Evolutionary conservation across 768 basidiomycete genomes (phyloP), one percentile per base, ranked within the genome.

Genomic region (Russula foetens): DNA sequence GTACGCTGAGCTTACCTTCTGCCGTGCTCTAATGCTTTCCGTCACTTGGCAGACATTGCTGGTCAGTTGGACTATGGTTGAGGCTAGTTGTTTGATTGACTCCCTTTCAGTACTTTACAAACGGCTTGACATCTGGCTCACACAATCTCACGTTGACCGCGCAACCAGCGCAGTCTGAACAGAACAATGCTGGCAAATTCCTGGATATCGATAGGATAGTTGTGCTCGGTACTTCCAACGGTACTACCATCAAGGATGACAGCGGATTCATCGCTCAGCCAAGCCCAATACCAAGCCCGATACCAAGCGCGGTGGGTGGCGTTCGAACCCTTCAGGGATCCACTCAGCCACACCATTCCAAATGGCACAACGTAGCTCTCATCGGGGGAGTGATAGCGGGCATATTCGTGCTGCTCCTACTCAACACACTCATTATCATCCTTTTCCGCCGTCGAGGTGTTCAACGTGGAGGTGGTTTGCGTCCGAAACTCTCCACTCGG

Each of bases 121-220:
- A 71, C 62, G 70, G 72, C 56, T 68, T 81, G 21, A 75, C 73
- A 29, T 39, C 72, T 8, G 72, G 72, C 11, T 64, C 69, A 35
- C 81, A 82, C 62, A 71, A 67, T 21, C 58, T 82, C 23, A 71
- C 69, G 1, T 61, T 81, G 35, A 70, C 76, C 45, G 69, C 74
- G 43, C 64, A 72, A 59, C 65, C 71, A 28, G 12, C 33, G 15
- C 53, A 63, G 7, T 23, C 19, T 12, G 52, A 51, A 7, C 38
- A 53, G 15, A 15, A 49, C 26, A 41, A 53, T 23, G 57, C 54
- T 7, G 43, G 57, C 29, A 52, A 56, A 12, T 60, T 59, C 21
- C 50, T 53, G 50, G 62, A 53, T 43, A 50, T 63, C 12, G 58
- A 60, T 55, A 59, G 14, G 24, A 31, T 65, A 44, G 51, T 53